Conservation (phyloP, 140 eudicot species). For the Stevia rebaudiana region DNA sequence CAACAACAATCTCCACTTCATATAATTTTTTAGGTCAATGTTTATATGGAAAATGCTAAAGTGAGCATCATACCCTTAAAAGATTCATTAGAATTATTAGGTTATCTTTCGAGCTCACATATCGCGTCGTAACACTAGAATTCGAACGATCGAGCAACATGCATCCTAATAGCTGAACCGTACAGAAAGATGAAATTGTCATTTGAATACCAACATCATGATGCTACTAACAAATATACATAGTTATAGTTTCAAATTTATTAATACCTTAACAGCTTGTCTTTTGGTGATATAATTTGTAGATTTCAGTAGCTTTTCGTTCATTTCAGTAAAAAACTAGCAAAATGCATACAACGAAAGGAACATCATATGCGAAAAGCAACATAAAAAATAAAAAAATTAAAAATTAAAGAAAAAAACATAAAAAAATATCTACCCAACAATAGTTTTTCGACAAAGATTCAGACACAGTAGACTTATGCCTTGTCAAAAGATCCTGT, state of each 20-base stretch:
- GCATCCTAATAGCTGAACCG: constrained; percentile 60
- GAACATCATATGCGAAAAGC: background rate
- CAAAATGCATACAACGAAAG: background rate
- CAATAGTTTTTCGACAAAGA: constrained; percentile 52
- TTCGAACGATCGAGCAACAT: constrained; percentile 72
- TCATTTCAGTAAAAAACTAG: constrained; percentile 63
- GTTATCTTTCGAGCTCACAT: constrained; percentile 61
- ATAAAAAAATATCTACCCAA: constrained; percentile 47
- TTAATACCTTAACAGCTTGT: constrained; percentile 65
- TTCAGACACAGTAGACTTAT: constrained; percentile 68
- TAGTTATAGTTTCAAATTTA: background rate
- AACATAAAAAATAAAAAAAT: background rate
- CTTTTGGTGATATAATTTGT: constrained; percentile 63
- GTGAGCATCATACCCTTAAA: constrained; percentile 41
- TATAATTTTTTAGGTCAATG: background rate
- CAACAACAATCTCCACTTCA: background rate
- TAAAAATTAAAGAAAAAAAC: background rate
- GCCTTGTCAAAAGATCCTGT: constrained; percentile 82
- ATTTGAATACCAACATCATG: background rate
- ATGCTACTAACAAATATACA: background rate
- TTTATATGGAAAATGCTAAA: background rate
- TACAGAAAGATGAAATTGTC: background rate
- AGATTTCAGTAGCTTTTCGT: constrained; percentile 58
- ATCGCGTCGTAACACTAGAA: constrained; percentile 46
- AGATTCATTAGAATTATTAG: constrained; percentile 59